Evolutionary conservation across 495 filamentous ascomycete species (phyloP).

Genomic region (Jackrogersella minutella): DNA sequence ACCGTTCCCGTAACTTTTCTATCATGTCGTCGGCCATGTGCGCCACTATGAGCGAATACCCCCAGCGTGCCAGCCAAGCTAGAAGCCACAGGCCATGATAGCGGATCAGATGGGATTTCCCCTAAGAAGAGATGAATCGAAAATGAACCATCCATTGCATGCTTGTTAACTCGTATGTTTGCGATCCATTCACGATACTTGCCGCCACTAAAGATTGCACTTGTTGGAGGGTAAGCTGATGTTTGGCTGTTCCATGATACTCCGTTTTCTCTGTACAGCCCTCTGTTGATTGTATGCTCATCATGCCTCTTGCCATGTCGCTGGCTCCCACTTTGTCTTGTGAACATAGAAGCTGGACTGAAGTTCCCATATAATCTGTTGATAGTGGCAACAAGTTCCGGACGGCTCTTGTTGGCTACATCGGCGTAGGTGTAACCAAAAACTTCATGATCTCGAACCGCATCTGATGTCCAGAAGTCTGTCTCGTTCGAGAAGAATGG

Average conservation of each 20-base stretch:
- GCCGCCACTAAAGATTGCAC: slow-evolving; percentile 40
- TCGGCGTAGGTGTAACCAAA: slow-evolving; percentile 72
- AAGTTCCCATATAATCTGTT: slow-evolving; percentile 63
- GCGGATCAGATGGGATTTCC: slow-evolving; percentile 47
- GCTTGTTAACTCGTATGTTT: slow-evolving; percentile 65
- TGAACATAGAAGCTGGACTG: slow-evolving; percentile 49
- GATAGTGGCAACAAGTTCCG: slow-evolving; percentile 54
- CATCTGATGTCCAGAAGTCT: slow-evolving; percentile 60
- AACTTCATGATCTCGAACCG: slow-evolving; percentile 50
- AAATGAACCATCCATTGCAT: slow-evolving; percentile 62
- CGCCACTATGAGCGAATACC: slow-evolving; percentile 55
- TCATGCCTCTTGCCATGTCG: not conserved
- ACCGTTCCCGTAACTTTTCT: slow-evolving; percentile 60
- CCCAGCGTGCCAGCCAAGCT: slow-evolving; percentile 64
- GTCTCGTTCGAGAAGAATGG: slow-evolving; percentile 57
- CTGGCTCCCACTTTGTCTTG: slow-evolving; percentile 8
- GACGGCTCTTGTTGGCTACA: slow-evolving; percentile 47
- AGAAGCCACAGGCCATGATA: slow-evolving; percentile 51
- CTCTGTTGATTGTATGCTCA: not conserved
- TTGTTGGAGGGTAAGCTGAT: slow-evolving; percentile 24
- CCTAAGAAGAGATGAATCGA: slow-evolving; percentile 70
- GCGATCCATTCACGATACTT: slow-evolving; percentile 66
- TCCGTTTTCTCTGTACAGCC: slow-evolving; percentile 7
- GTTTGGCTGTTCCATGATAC: slow-evolving; percentile 37
- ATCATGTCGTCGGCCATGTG: slow-evolving; percentile 15